Evolutionary conservation across 2,329 filamentous ascomycete genomes (phyloP).

Genomic region (Exophiala viscosa): DNA sequence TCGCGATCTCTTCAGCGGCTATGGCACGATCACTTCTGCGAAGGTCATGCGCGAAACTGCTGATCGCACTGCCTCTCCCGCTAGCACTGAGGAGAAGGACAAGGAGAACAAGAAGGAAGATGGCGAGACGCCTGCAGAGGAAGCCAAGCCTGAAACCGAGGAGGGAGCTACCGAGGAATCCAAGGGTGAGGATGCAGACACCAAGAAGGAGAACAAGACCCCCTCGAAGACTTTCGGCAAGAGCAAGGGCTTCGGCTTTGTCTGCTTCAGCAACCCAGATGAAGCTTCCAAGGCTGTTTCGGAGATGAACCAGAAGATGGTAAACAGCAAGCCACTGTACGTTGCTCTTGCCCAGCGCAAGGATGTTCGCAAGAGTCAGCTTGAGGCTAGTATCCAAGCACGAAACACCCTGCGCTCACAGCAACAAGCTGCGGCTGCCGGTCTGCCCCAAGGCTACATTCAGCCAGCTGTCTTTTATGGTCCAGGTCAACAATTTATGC

Average conservation of each 20-base stretch:
- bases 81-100: slow-evolving; percentile 51
- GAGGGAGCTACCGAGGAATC: slow-evolving; percentile 52
- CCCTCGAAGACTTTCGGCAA: slow-evolving; percentile 74
- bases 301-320: slow-evolving; percentile 99
- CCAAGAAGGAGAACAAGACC: slow-evolving; percentile 51
- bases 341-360: slow-evolving; percentile 98
- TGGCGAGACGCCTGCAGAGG: slow-evolving; percentile 29
- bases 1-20: slow-evolving; percentile 85
- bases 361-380: slow-evolving; percentile 98
- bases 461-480: slow-evolving; percentile 90
- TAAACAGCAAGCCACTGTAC: slow-evolving; percentile 93
- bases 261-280: slow-evolving; percentile 99
- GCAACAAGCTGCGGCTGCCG: slow-evolving; percentile 86
- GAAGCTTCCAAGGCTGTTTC: slow-evolving; percentile 98
- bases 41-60: slow-evolving; percentile 95
- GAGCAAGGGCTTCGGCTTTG: slow-evolving; percentile 99
- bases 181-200: slow-evolving; percentile 53
- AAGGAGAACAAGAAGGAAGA: slow-evolving; percentile 47
- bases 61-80: slow-evolving; percentile 38
- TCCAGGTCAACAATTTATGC: slow-evolving; percentile 55
- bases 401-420: slow-evolving; percentile 98
- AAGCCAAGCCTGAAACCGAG: slow-evolving; percentile 42
- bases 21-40: slow-evolving; percentile 92
- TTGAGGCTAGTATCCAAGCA: slow-evolving; percentile 98
- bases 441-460: slow-evolving; percentile 80